phyloP scores from a whole-genome alignment of 75 land plant species.

The Picea sitchensis region DNA sequence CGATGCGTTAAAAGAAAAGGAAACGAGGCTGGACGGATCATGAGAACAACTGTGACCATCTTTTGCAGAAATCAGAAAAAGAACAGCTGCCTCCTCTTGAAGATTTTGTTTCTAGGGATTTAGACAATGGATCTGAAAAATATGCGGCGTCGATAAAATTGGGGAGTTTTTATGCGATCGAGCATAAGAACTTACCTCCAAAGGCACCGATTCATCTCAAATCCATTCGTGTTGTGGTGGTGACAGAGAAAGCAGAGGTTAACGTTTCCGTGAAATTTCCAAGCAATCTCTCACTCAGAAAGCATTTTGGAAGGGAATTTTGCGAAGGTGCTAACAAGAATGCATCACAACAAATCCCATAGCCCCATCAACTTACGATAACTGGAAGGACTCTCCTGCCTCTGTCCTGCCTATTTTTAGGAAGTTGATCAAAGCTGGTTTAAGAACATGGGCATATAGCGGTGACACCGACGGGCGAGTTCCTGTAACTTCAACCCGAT shows the following conservation, averaged over 20 bases:
- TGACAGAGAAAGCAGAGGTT: slow-evolving; percentile 26
- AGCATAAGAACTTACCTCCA: slow-evolving; percentile 36
- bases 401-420: too few relatives aligned
- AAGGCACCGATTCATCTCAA: slow-evolving; percentile 46
- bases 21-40: neutral
- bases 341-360: neutral
- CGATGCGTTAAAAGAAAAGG: neutral
- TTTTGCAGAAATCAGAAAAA: neutral
- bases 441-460: too few relatives aligned
- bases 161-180: slow-evolving; percentile 48
- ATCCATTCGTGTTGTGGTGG: slow-evolving; percentile 38
- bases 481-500: too few relatives aligned
- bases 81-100: slow-evolving; percentile 5
- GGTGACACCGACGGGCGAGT: too few relatives aligned
- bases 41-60: neutral
- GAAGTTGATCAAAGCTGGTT: too few relatives aligned
- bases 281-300: slow-evolving; percentile 32
- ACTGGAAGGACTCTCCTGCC: neutral
- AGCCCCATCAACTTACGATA: neutral
- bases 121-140: neutral
- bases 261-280: slow-evolving; percentile 46
- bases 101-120: neutral
- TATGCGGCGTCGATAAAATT: slow-evolving; percentile 11
- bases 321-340: neutral
- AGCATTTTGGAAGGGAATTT: slow-evolving; percentile 24